Evolutionary conservation across 2,329 filamentous ascomycete genomes (phyloP), one percentile per base, ranked within the genome.

Genomic region (Diaporthe sp.): DNA sequence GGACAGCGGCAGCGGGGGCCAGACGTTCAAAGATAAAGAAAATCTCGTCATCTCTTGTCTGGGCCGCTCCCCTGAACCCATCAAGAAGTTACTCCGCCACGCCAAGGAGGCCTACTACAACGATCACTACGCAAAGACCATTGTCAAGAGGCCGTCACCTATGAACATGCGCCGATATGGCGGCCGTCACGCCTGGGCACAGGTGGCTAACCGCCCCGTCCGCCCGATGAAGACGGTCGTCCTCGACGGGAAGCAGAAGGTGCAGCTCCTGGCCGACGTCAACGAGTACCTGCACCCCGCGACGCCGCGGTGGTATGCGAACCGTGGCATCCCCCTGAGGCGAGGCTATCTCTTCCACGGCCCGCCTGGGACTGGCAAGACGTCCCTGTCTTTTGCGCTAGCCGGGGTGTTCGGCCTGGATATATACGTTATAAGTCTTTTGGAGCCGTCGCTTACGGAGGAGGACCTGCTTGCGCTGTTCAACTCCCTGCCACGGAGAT

Each of bases 321-420:
- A 91, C 64, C 87, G 93, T 2, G 94, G 94, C 0, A 94, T 96
- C 40, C 94, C 94, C 0, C 91, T 96, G 70, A 88, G 94, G 0
- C 85, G 94, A 40, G 95, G 94, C 0, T 96, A 96, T 78, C 87
- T 96, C 0, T 94, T 96, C 77, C 88, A 95, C 78, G 94, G 94
- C 0, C 93, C 93, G 0, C 93, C 93, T 0, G 93, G 93, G 0
- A 94, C 92, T 0, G 93, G 93, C 28, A 95, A 95, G 82, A 94
- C 91, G 0, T 91, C 89, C 40, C 87, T 94, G 19, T 92, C 89
- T 0, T 92, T 92, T 78, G 91, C 92, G 0, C 82, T 94, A 12
- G 92, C 92, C 0, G 91, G 91, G 0, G 86, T 91, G 1, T 93
- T 94, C 76, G 89, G 90, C 0, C 86, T 94, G 1, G 89, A 93